Conservation (phyloP, 1,284 basidiomycete genomes). For the Ganoderma meredithae region DNA sequence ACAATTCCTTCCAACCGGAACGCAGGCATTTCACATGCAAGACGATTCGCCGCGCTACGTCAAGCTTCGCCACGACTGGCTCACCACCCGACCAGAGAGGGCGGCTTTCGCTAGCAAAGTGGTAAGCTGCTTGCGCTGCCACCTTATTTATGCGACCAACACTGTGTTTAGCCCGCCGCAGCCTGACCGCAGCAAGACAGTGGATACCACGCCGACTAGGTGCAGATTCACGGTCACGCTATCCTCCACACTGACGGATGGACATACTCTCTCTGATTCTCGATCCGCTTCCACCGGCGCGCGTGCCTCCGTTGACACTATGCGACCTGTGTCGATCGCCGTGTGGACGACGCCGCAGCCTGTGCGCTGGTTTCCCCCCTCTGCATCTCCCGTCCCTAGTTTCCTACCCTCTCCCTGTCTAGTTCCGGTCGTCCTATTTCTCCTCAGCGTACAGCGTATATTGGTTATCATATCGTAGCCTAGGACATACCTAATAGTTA, state of each 20-base stretch:
- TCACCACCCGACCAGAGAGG: not conserved
- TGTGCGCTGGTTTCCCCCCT: not conserved
- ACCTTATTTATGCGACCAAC: not conserved
- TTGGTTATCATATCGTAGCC: not conserved
- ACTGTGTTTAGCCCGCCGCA: not conserved
- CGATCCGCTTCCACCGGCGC: not conserved
- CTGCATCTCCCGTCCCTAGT: not conserved
- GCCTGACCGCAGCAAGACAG: not conserved
- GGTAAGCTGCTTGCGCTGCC: not conserved
- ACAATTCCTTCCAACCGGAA: not conserved
- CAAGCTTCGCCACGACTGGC: not conserved
- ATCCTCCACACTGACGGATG: not conserved
- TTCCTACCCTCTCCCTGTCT: not conserved
- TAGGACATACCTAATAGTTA: not conserved
- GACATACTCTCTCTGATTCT: not conserved
- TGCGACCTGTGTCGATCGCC: not conserved
- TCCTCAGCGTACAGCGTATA: not conserved
- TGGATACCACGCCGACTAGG: not conserved
- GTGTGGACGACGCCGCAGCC: not conserved
- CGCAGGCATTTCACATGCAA: not conserved
- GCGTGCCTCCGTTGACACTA: not conserved
- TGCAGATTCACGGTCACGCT: not conserved
- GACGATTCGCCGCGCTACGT: not conserved
- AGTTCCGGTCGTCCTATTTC: not conserved
- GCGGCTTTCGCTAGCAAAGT: not conserved